These are phyloP conservation scores for Leptographium wingfieldii DNA, from an alignment of 2,329 filamentous ascomycete genomes.

Conservation along the genomic window DNA sequence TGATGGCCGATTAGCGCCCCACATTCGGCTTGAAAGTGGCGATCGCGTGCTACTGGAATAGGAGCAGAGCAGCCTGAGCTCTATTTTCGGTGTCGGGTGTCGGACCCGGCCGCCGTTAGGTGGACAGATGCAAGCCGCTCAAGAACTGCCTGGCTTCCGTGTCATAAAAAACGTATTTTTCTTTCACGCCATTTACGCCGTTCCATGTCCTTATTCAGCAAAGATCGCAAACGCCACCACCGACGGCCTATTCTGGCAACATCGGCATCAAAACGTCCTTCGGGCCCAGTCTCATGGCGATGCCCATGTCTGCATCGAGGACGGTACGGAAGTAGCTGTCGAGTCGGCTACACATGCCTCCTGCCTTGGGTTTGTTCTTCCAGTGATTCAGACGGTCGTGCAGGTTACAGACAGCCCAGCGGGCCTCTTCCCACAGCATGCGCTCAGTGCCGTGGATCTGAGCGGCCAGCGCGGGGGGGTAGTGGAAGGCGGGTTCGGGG, in stretches of 20 bases:
- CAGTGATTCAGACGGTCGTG: constrained; percentile 11
- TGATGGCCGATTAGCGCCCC: background rate
- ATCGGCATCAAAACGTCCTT: constrained; percentile 4
- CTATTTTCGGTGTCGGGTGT: background rate
- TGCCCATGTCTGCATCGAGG: constrained; percentile 2
- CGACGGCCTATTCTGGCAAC: background rate
- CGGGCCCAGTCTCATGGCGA: background rate
- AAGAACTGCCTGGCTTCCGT: too few relatives aligned
- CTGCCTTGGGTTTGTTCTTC: constrained; percentile 1
- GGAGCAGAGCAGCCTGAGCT: too few relatives aligned
- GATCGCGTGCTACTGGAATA: too few relatives aligned
- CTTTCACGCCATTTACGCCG: background rate
- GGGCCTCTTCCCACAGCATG: constrained; percentile 20
- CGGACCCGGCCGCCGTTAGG: too few relatives aligned
- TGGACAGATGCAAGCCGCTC: background rate
- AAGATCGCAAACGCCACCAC: too few relatives aligned
- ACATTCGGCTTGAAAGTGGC: background rate
- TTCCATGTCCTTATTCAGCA: background rate
- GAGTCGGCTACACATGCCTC: constrained; percentile 2
- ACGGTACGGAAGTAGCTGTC: constrained; percentile 1
- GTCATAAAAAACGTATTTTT: background rate
- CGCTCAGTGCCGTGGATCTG: constrained; percentile 21
- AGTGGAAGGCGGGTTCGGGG: constrained; percentile 18
- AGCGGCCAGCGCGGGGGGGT: constrained; percentile 13
- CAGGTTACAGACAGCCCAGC: constrained; percentile 18